Base-by-base conservation (phyloP, 164 flowering plant genomes). In the Annona squamosa region DNA sequence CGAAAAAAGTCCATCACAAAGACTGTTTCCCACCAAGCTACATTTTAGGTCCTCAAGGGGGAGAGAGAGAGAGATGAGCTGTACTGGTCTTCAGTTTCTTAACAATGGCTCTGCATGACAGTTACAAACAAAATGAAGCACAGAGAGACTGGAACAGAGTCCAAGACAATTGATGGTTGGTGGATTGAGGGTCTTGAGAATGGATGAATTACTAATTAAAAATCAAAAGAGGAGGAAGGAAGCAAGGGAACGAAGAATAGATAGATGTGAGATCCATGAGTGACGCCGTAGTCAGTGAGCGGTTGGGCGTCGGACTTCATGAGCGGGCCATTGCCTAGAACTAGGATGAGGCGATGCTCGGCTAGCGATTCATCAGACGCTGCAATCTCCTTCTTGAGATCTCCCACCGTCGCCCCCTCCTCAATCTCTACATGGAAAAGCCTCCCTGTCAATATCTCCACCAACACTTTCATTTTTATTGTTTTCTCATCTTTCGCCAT, bases 361-460 rank as follows among this genome's bases (percentile, higher is more conserved):
- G 69, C 19, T 4, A 67, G 12, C 2, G 17, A 52, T 16, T n/a
- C 4, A 10, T 67, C 69, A 9, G 42, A 1, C 47, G 18, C 69
- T 42, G 46, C 69, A 42, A 67, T 67, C 18, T 67, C 69, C 44
- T 44, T 67, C 69, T 67, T 67, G 16, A 67, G 69, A 47, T 67
- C 69, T 67, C 69, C 69, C 42, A 67, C 46, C 13, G 46, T 43
- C n/a, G 69, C 48, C 13, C 18, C 9, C 17, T 67, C 69, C 3
- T 43, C 69, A 1, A 67, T 67, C 46, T 67, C 69, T 13, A 43
- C 69, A 16, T 67, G 48, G 17, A 67, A 44, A 42, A 44, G 3
- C 2, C n/a, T 67, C n/a, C 47, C 69, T 44, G 69, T 67, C 45
- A 67, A 67, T 67, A 67, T 67, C 69, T 67, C 69, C 17, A 67